Evolutionary conservation across 495 filamentous ascomycete species (phyloP).

Genomic region (Amphirosellinia nigrospora): DNA sequence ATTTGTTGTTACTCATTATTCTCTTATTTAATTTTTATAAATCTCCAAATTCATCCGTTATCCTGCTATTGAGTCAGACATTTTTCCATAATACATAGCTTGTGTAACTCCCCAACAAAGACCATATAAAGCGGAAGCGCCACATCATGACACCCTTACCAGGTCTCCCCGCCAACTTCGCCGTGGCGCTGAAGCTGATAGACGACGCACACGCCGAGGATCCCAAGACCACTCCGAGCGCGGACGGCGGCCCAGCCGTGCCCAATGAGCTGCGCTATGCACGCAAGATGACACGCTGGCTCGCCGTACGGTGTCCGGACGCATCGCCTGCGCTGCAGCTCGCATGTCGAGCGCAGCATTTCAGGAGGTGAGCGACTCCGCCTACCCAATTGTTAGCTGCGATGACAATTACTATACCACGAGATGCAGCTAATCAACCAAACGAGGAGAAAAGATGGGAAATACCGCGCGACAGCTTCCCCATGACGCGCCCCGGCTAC

Average conservation of each 20-base stretch:
- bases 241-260: conserved; percentile 30
- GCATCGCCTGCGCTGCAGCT: conserved; percentile 70
- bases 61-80: too few relatives aligned
- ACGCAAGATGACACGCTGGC: conserved; percentile 74
- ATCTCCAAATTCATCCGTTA: too few relatives aligned
- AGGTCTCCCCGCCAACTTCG: conserved; percentile 38
- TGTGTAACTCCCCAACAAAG: background rate
- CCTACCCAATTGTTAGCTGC: background rate
- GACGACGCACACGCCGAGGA: conserved; percentile 76
- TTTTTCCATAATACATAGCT: background rate
- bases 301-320: conserved; percentile 57
- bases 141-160: conserved; percentile 32
- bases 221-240: conserved; percentile 55
- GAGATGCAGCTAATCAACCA: background rate
- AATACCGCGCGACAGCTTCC: conserved; percentile 71
- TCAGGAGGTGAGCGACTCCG: conserved; percentile 47
- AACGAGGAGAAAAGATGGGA: conserved; percentile 67
- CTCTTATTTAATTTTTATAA: too few relatives aligned
- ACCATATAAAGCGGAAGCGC: background rate
- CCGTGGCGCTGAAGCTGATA: conserved; percentile 64
- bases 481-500: conserved; percentile 73
- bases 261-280: conserved; percentile 85
- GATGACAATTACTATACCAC: background rate
- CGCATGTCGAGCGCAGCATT: conserved; percentile 82
- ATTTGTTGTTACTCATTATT: too few relatives aligned